Conservation (phyloP, 2,329 filamentous ascomycete genomes). For the Trichophyton verrucosum region DNA sequence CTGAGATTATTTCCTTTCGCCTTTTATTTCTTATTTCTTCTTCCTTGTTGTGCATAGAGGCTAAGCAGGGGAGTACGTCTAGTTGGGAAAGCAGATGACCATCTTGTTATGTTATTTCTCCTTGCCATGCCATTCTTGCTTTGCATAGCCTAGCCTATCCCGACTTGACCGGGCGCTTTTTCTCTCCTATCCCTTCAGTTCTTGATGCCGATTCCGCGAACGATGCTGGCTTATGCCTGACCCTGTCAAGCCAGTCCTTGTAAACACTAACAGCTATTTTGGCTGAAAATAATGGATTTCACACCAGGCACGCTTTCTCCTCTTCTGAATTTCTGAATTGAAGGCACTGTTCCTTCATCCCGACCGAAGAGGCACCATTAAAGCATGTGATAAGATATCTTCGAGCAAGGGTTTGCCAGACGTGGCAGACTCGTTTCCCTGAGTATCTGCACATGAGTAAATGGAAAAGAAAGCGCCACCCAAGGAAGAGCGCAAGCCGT, state of each 20-base stretch:
- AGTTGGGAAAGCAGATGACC: slow-evolving; percentile 1
- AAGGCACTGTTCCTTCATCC: neutral
- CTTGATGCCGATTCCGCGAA: neutral
- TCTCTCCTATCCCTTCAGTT: neutral
- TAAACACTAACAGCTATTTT: neutral
- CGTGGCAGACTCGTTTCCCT: neutral
- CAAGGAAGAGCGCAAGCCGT: neutral
- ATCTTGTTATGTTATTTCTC: neutral
- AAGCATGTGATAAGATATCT: neutral
- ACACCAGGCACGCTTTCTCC: neutral
- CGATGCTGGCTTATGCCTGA: neutral
- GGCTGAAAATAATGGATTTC: neutral
- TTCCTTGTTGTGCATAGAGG: neutral
- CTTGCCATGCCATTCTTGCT: neutral
- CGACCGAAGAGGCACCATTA: neutral
- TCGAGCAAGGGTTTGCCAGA: neutral
- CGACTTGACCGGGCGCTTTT: neutral
- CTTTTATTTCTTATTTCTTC: neutral
- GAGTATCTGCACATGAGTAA: neutral
- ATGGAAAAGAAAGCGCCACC: neutral
- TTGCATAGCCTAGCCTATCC: neutral
- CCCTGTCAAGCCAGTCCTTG: neutral
- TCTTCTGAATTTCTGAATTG: neutral
- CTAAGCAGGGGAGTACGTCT: neutral
- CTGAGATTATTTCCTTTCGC: neutral